Base-by-base conservation (phyloP, 495 filamentous ascomycete species). In the Daldinia loculata region DNA sequence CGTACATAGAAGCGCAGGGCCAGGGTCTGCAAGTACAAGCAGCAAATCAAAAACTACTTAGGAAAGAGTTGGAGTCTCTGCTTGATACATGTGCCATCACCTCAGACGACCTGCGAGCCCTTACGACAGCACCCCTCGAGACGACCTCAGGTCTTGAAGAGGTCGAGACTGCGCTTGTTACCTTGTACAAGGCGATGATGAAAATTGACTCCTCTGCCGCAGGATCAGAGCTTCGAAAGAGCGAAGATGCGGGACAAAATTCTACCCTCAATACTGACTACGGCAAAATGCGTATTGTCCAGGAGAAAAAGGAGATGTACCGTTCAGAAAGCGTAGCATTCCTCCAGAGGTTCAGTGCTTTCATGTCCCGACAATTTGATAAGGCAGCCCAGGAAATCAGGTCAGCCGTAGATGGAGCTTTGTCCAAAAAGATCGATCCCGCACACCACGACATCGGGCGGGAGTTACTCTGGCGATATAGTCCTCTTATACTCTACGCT, bases 21-120 rank as follows among this genome's bases (percentile, higher is more conserved):
- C 94, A 98, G 80, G 96, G 95, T 80, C 80, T 99, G 24, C 96
- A 98, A 75, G 94, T 99, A 19, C 95, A 98, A 78, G 93, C 95
- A 19, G 94, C 96, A 22, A 99, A 99, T 74, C 96, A 99, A 79
- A 97, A 96, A 80, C 87, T 97, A 34, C 86, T 99, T 27, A 93
- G 94, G 75, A 92, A 88, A 51, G 95, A 99, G 78, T 84, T 99
- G 4, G 87, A 94, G 66, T 87, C 85, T 6, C 81, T 99, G 17
- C 83, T 99, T 48, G 89, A 92, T 56, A 97, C 91, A 0, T 93
- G 97, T 48, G 94, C 93, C 15, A 97, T 98, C 30, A 92, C 92
- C 19, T 80, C 88, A 4, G 78, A 86, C 19, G 89, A 96, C 65
- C 84, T 98, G 22, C 86, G 88, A 22, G 85, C 92, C 8, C 84